Evolutionary conservation across 139 green algal species (phyloP).

Genomic region (Chlorella ohadii): DNA sequence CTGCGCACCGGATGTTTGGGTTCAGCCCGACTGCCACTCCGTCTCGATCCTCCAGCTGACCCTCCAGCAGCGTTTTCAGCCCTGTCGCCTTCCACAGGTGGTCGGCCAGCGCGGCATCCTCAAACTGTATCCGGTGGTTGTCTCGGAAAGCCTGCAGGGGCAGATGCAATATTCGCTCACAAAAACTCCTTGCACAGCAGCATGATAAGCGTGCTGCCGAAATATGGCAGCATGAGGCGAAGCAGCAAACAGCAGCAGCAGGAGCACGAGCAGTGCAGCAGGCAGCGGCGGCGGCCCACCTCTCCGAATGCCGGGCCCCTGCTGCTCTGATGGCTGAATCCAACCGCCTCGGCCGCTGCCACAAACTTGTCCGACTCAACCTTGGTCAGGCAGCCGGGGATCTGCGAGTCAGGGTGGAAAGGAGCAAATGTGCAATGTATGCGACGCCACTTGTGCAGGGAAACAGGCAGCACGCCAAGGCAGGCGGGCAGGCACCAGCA

Average conservation of each 20-base stretch:
- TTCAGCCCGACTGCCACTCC: slow-evolving; percentile 55
- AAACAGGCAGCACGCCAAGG: too few relatives aligned
- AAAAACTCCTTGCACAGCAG: too few relatives aligned
- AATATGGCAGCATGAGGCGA: neutral
- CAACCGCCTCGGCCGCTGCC: slow-evolving; percentile 35
- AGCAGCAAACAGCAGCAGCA: neutral
- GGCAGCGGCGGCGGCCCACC: slow-evolving; percentile 16
- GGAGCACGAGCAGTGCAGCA: too few relatives aligned
- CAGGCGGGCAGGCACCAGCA: neutral
- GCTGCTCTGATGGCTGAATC: slow-evolving; percentile 65
- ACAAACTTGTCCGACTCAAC: slow-evolving; percentile 35
- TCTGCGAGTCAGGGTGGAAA: neutral
- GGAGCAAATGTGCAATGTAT: neutral
- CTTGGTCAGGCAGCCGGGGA: slow-evolving; percentile 10
- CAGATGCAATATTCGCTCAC: neutral
- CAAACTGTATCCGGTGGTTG: slow-evolving; percentile 62
- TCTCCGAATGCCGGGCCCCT: slow-evolving; percentile 62
- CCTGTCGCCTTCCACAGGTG: slow-evolving; percentile 33
- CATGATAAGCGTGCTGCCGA: too few relatives aligned
- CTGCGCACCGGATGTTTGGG: slow-evolving; percentile 65
- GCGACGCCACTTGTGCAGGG: too few relatives aligned
- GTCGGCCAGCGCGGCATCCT: slow-evolving; percentile 20
- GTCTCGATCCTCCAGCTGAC: slow-evolving; percentile 33
- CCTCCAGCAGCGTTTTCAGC: slow-evolving; percentile 1
- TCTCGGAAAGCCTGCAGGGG: slow-evolving; percentile 54